Conservation (phyloP, 1,284 basidiomycete species). For the Salmacisia buchloeana region DNA sequence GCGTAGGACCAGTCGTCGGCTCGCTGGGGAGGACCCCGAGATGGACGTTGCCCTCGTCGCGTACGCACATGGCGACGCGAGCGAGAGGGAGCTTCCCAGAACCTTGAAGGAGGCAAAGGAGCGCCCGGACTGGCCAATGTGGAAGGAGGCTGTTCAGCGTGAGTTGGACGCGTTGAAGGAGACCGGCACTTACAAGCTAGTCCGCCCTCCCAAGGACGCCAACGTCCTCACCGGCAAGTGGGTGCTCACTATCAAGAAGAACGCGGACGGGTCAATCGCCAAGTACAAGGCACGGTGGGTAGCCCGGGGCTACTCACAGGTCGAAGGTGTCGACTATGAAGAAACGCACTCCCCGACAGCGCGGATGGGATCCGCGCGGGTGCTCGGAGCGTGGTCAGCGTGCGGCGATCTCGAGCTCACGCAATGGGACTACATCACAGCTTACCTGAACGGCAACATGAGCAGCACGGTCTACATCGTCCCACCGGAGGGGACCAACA, state of each 20-base stretch:
- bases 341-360: constrained; percentile 54
- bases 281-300: constrained; percentile 53
- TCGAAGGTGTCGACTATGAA: constrained; percentile 53
- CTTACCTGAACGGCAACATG: constrained; percentile 51
- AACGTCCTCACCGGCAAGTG: constrained; percentile 50
- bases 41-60: neutral
- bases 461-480: constrained; percentile 53
- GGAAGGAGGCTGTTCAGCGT: constrained; percentile 43
- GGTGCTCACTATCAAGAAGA: constrained; percentile 52
- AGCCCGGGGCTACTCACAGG: constrained; percentile 54
- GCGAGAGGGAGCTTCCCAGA: constrained; percentile 11
- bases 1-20: neutral
- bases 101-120: constrained; percentile 34
- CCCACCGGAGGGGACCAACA: constrained; percentile 39
- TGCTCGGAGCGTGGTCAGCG: constrained; percentile 52
- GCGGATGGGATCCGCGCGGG: constrained; percentile 46
- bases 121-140: constrained; percentile 37
- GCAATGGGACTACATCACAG: constrained; percentile 51
- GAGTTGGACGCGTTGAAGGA: constrained; percentile 39
- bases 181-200: constrained; percentile 40
- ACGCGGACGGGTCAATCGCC: constrained; percentile 42
- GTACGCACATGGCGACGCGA: neutral
- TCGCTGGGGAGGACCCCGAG: neutral
- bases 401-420: constrained; percentile 46
- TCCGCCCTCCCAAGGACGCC: constrained; percentile 23